Percentiles rank a stretch among this genome's conserved stretches.
Conservation (phyloP, 2,329 filamentous ascomycete species). For the Phaeosphaeria sp. region DNA sequence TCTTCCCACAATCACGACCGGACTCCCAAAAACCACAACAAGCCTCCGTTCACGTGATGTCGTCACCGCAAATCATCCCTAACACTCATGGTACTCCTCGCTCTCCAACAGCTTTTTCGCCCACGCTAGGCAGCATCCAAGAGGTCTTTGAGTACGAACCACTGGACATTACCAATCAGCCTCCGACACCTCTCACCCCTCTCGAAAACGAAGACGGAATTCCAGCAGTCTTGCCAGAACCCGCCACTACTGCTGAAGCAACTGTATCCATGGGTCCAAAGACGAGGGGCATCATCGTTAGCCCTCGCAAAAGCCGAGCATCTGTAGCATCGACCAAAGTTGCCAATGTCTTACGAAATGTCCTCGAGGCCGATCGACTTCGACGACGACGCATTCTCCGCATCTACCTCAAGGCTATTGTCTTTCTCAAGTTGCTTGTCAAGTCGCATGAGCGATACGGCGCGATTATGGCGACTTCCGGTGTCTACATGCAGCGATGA, state of each 20-base stretch:
- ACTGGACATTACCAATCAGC: constrained; percentile 12
- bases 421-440: constrained; percentile 30
- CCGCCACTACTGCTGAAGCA: constrained; percentile 21
- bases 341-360: constrained; percentile 26
- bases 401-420: constrained; percentile 31
- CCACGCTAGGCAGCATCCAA: constrained; percentile 32
- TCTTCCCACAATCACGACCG: constrained; percentile 7
- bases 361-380: constrained; percentile 29
- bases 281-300: constrained; percentile 29
- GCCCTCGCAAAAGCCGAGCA: constrained; percentile 16
- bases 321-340: constrained; percentile 6
- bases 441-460: constrained; percentile 34
- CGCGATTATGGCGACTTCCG: constrained; percentile 32
- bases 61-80: constrained; percentile 13
- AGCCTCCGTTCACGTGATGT: constrained; percentile 15
- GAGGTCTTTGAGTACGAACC: constrained; percentile 33
- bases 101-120: constrained; percentile 25
- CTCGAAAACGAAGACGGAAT: constrained; percentile 6
- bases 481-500: constrained; percentile 35
- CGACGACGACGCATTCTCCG: constrained; percentile 27
- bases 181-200: constrained; percentile 20
- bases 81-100: constrained; percentile 15
- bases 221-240: constrained; percentile 26
- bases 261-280: constrained; percentile 24
- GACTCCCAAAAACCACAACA: constrained; percentile 7